Evolutionary conservation across 1,284 basidiomycete species (phyloP), one percentile per base, ranked within the genome.

Genomic region (Leccinum griseonigrum): DNA sequence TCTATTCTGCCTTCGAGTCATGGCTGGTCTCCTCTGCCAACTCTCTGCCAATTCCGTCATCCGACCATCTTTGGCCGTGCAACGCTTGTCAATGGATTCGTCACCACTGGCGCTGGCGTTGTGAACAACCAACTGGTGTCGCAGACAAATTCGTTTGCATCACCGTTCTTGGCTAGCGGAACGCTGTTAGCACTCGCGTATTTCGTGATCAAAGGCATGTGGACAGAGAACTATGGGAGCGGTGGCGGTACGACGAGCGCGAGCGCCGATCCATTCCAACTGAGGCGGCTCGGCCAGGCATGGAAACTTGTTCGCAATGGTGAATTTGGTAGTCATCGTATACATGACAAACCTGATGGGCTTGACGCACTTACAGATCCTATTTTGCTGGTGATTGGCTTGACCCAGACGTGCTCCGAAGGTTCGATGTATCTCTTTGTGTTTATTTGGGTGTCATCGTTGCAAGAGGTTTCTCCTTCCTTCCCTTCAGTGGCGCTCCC

Each of bases 371-470:
- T 48, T 63, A 13, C 51, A 75, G 89, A 91, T 68, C 80, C 83
- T 1, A 71, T 83, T 28, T 78, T 91, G 14, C 74, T 90, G 60
- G 81, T 82, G n/a, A 81, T 91, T n/a, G 87, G 88, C 14, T 75
- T 90, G 57, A 86, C 85, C 0, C 89, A 91, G 71, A 91, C 89
- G 1, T 88, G 86, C 71, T 91, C 91, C 69, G 89, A 91, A 69
- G 89, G 89, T 1, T 89, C 87, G 6, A 89, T 91, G 88, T 91
- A 91, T 72, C 82, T 91, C 61, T 91, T 91, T 74, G 90, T 91
- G 66, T 91, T 91, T 76, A 79, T 88, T 63, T 91, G 89, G 89
- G 90, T 91, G 0, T 88, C 89, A 1, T 80, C 85, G 1, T 76
- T 91, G 9, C 87, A 91, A 74, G 85, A 89, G 69, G 76, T 76